A percentile compares a stretch with the other conserved stretches of the same genome.
Evolutionary conservation across 2,329 filamentous ascomycete species (phyloP).

Genomic region (Trichoderma koningiopsis): DNA sequence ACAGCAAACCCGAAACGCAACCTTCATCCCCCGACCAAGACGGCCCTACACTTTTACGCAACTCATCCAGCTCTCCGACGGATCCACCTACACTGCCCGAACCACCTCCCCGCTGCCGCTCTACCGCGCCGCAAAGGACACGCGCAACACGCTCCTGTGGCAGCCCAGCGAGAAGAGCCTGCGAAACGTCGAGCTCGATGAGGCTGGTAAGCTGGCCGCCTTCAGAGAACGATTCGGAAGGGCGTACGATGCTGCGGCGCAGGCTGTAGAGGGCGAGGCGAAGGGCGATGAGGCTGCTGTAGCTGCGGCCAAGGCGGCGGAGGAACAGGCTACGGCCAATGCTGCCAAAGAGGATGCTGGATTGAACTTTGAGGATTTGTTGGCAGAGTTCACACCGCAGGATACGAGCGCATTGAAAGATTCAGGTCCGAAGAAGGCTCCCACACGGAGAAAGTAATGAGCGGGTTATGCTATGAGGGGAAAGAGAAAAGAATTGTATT

Average conservation of each 20-base stretch:
- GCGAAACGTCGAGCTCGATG: conserved; percentile 88
- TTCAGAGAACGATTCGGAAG: conserved; percentile 85
- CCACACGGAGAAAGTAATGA: conserved; percentile 51
- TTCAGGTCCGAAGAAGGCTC: conserved; percentile 45
- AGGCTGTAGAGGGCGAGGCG: conserved; percentile 35
- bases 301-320: conserved; percentile 27
- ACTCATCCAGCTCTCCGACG: conserved; percentile 88
- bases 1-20: conserved; percentile 79
- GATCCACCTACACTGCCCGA: conserved; percentile 77
- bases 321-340: conserved; percentile 28
- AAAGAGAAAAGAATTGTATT: not conserved
- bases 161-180: conserved; percentile 82
- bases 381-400: conserved; percentile 52
- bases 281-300: conserved; percentile 36
- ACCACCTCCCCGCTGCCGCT: conserved; percentile 71
- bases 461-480: not conserved
- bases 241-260: conserved; percentile 69
- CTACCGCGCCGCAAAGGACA: conserved; percentile 72
- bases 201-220: conserved; percentile 83
- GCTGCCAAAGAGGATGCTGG: conserved; percentile 33
- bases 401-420: conserved; percentile 41
- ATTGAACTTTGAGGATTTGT: conserved; percentile 50
- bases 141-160: conserved; percentile 87
- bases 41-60: conserved; percentile 98
- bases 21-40: conserved; percentile 82